phyloP scores from a whole-genome alignment of 2,329 filamentous ascomycete species.

The Trichoderma sp. region DNA sequence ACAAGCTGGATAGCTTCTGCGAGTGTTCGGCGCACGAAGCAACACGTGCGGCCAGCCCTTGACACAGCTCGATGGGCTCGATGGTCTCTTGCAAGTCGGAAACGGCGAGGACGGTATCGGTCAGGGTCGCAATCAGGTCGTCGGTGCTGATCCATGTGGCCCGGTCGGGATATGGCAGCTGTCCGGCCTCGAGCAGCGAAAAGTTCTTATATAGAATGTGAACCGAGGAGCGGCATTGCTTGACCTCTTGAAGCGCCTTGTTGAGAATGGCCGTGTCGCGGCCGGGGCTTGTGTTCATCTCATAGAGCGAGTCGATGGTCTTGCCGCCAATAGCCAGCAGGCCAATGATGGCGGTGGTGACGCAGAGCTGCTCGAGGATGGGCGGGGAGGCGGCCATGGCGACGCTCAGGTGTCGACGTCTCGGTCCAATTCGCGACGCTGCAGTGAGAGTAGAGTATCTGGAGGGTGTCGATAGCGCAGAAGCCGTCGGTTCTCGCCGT shows the following conservation, averaged over 20 bases:
- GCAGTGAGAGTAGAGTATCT: background rate
- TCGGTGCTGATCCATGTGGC: slow-evolving; percentile 36
- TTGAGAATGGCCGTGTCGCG: slow-evolving; percentile 29
- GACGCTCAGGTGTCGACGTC: background rate
- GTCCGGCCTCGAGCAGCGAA: slow-evolving; percentile 32
- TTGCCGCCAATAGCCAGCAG: slow-evolving; percentile 36
- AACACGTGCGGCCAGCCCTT: slow-evolving; percentile 11
- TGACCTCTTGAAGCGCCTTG: slow-evolving; percentile 35
- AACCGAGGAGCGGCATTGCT: slow-evolving; percentile 38
- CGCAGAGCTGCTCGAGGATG: slow-evolving; percentile 31
- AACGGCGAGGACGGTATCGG: slow-evolving; percentile 37
- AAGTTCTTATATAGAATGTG: slow-evolving; percentile 38
- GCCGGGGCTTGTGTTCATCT: slow-evolving; percentile 33
- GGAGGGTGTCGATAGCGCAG: background rate
- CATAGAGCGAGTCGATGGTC: slow-evolving; percentile 34
- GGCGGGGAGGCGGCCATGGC: background rate
- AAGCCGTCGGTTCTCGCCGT: background rate
- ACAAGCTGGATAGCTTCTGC: slow-evolving; percentile 23
- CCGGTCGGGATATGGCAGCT: slow-evolving; percentile 36
- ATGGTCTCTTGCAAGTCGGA: slow-evolving; percentile 34
- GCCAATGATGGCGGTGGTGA: slow-evolving; percentile 38
- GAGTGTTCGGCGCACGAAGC: slow-evolving; percentile 11
- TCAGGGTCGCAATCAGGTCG: slow-evolving; percentile 35
- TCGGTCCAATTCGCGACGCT: background rate
- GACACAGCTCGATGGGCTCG: slow-evolving; percentile 17